Base-by-base conservation (phyloP, 805 yeast genomes). In the Pichia heedii region DNA sequence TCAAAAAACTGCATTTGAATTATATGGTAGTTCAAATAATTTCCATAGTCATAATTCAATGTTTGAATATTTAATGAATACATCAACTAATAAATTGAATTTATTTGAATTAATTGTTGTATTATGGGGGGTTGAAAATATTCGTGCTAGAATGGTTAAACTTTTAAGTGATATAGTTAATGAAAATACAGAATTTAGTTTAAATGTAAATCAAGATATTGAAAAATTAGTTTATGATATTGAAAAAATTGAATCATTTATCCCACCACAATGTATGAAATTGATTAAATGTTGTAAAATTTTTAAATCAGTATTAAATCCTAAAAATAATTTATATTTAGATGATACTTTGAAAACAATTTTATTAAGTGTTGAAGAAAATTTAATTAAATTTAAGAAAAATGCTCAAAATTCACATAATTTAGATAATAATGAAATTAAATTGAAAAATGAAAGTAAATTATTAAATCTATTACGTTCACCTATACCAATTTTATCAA, bases 251-350 rank as follows among this genome's bases (percentile, higher is more conserved):
- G 50, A 47, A 33, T 26, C 18, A 5, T 46, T 52, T 33, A 53
- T 62, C 30, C 66, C 65, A 27, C 37, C 44, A 2, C 41, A 42
- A 11, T 55, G 61, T 47, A 53, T 52, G 18, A 56, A 55, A 35
- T 47, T 62, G 33, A 45, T 47, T 16, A 61, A 59, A 44, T 52
- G 54, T 40, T 53, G 47, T 35, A 53, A 53, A n/a, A 51, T 61
- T 13, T 57, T 62, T 45, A 55, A 54, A 41, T 46, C 54, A 42
- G 37, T 62, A 21, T 37, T 60, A 19, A 43, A 54, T 32, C 59
- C 63, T n/a, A 43, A 35, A 12, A 51, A 55, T 43, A 42, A 50
- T 3, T 44, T 34, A 4, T 45, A 46, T 38, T 40, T 57, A 36
- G 50, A 49, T 27, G 54, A 57, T 36, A 46, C 56, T 3, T 56